Base-by-base conservation (phyloP, 1,139 yeast genomes). In the Kurtzmaniella natalensis region DNA sequence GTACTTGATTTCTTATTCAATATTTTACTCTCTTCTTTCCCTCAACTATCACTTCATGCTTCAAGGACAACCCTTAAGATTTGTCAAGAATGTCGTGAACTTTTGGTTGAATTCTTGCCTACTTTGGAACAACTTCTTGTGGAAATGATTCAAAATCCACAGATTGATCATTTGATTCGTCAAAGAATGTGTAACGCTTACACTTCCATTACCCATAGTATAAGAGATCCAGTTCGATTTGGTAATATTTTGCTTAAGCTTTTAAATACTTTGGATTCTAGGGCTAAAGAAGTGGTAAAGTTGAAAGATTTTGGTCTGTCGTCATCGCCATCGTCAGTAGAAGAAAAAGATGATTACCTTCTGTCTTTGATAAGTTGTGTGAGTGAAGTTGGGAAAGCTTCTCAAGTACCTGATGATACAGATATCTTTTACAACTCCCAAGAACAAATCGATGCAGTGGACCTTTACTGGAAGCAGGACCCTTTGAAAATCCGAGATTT, bases 301-400 rank as follows among this genome's bases (percentile, higher is more conserved):
- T 16, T 3, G 18, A 22, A 33, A 11, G 20, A 7, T 9, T n/a
- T n/a, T n/a, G n/a, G n/a, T n/a, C n/a, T n/a, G n/a, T n/a, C n/a
- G n/a, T n/a, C n/a, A n/a, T 10, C 18, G 14, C 18, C 33, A 3
- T 21, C 16, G 2, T 11, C 36, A 7, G 33, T 26, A 18, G 49
- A 49, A 38, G 35, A 47, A 40, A 30, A 43, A 3, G 52, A 53
- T 26, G 76, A 71, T 9, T 78, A 78, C 41, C 48, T 72, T 3
- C 44, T 65, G 4, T 78, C 87, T 23, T 55, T 85, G 30, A 57
- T 84, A 20, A 60, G 73, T 7, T 83, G 88, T 50, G 55, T 86
- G 1, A 68, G 69, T 15, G 85, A 81, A 37, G 59, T 85, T 10
- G 92, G 88, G 0, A 80, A 77, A 38, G 87, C 89, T 0, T 58